These are phyloP conservation scores for Asclepias syriaca DNA, from an alignment of 257 asterid species.

Conservation along the genomic window DNA sequence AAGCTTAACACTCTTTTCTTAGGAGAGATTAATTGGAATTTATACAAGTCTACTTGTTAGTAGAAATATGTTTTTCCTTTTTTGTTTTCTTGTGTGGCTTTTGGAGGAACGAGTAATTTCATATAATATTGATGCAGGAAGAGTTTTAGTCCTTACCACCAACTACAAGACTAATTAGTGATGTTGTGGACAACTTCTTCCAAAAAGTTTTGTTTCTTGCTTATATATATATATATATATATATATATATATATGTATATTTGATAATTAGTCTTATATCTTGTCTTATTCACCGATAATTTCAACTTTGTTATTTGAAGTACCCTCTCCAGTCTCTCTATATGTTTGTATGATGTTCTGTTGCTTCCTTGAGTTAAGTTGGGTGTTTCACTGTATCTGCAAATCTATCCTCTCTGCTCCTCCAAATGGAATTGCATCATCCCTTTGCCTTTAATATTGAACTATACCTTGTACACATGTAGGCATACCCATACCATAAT, in stretches of 20 bases:
- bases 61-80: not conserved
- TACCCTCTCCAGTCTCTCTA: slow-evolving; percentile 2
- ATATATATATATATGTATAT: not conserved
- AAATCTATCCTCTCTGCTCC: not conserved
- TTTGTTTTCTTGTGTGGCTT: not conserved
- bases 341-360: not conserved
- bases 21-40: not conserved
- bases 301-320: not conserved
- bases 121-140: not conserved
- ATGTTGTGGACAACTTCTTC: too few species aligned
- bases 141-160: not conserved
- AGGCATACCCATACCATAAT: not conserved
- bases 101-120: not conserved
- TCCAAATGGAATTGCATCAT: not conserved
- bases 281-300: not conserved
- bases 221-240: not conserved
- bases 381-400: not conserved
- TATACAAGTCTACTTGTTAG: not conserved
- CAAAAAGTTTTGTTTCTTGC: not conserved
- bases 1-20: not conserved
- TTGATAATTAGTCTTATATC: not conserved
- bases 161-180: too few species aligned
- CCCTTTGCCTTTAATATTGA: not conserved
- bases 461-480: not conserved
- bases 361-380: not conserved